phyloP scores from a whole-genome alignment of 202 grass and related monocot genomes.

The Carex sylvatica region DNA sequence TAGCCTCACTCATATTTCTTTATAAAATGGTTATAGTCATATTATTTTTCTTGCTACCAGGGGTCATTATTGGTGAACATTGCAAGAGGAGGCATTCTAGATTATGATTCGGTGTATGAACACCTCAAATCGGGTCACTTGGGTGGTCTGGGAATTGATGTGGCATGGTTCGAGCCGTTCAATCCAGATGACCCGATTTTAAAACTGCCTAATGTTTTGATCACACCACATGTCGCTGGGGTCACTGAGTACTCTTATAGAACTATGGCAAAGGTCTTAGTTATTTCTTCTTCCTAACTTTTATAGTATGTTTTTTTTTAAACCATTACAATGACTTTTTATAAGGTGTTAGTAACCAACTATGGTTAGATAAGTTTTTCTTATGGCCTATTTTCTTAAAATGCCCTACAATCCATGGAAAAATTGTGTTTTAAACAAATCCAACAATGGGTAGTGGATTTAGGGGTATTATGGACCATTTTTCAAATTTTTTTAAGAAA shows the following conservation, averaged over 20 bases:
- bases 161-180: slow-evolving; percentile 94
- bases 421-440: neutral
- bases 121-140: slow-evolving; percentile 73
- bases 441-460: neutral
- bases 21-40: neutral
- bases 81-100: slow-evolving; percentile 68
- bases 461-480: neutral
- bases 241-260: slow-evolving; percentile 72
- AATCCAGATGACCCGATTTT: slow-evolving; percentile 90
- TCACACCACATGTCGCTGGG: slow-evolving; percentile 94
- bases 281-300: neutral
- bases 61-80: slow-evolving; percentile 83
- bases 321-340: neutral
- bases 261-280: slow-evolving; percentile 80
- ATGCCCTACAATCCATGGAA: neutral
- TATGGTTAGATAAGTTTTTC: neutral
- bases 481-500: neutral
- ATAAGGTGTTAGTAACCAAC: neutral
- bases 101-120: slow-evolving; percentile 64
- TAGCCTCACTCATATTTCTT: neutral
- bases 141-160: slow-evolving; percentile 87
- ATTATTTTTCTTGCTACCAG: slow-evolving; percentile 35
- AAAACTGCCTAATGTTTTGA: slow-evolving; percentile 83
- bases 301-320: neutral
- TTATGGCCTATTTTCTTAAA: neutral